These are phyloP conservation scores for Carallia brachiata DNA, from an alignment of 345 rosid genomes.

Conservation along the genomic window DNA sequence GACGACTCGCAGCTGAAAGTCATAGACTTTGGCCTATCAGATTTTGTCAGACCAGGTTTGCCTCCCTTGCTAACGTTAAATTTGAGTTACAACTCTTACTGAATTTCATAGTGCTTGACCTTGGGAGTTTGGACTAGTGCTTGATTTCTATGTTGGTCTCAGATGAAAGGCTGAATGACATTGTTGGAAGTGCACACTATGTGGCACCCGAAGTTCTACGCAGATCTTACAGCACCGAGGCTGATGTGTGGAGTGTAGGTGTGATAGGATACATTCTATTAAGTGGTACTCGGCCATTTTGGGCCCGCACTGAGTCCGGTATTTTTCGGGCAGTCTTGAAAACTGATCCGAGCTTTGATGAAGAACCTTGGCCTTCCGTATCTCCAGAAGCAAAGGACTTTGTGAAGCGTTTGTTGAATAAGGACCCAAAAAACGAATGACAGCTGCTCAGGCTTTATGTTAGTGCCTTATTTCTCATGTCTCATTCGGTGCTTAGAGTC, in stretches of 20 bases:
- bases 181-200: conserved; percentile 94
- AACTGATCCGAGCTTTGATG: conserved; percentile 85
- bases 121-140: conserved; percentile 7
- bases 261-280: conserved; percentile 91
- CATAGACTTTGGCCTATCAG: conserved; percentile 95
- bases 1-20: conserved; percentile 83
- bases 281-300: conserved; percentile 97
- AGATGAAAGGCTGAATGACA: conserved; percentile 96
- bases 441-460: conserved; percentile 95
- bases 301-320: conserved; percentile 97
- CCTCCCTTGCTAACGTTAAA: conserved; percentile 14
- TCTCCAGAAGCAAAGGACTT: conserved; percentile 88
- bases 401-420: conserved; percentile 69
- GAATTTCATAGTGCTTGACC: conserved; percentile 3
- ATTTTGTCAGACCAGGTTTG: conserved; percentile 95
- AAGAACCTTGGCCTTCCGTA: conserved; percentile 85
- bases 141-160: conserved; percentile 26
- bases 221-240: conserved; percentile 87
- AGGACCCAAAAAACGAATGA: conserved; percentile 90
- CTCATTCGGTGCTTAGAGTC: conserved; percentile 10
- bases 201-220: conserved; percentile 99
- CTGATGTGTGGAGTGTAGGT: conserved; percentile 99
- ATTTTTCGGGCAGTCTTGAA: conserved; percentile 86
- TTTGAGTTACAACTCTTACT: neutral
- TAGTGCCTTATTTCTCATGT: conserved; percentile 34